These are phyloP conservation scores for Tricholoma furcatifolium DNA, from an alignment of 768 basidiomycete species.

Conservation along the genomic window DNA sequence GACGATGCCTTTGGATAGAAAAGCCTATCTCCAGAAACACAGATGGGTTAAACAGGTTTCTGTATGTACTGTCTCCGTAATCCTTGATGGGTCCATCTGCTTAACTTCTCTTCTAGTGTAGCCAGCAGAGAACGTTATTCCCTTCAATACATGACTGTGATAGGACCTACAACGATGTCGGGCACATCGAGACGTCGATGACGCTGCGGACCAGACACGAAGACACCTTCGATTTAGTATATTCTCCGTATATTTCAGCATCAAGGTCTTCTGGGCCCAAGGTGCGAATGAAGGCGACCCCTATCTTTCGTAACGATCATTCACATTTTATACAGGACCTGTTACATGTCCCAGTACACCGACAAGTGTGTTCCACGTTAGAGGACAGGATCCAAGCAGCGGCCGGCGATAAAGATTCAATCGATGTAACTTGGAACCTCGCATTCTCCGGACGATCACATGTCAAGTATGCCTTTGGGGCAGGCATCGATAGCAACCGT, in stretches of 20 bases:
- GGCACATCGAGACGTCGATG: conserved; percentile 21
- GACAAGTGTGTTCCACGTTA: conserved; percentile 23
- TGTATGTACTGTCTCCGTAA: conserved; percentile 13
- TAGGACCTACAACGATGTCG: conserved; percentile 22
- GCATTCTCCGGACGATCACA: conserved; percentile 26
- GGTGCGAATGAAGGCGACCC: conserved; percentile 14
- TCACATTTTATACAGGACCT: conserved; percentile 8
- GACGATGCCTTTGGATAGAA: conserved; percentile 26
- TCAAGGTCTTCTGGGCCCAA: conserved; percentile 26
- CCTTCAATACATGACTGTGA: conserved; percentile 22
- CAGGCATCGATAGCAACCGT: conserved; percentile 9
- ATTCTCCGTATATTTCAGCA: conserved; percentile 18
- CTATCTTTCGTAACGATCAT: too few species aligned
- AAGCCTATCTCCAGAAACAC: conserved; percentile 23
- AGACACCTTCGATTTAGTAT: conserved; percentile 9
- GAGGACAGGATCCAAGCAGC: neutral
- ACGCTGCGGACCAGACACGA: conserved; percentile 8
- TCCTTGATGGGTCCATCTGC: neutral
- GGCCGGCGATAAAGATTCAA: conserved; percentile 18
- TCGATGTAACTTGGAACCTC: conserved; percentile 35
- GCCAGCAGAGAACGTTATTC: conserved; percentile 7
- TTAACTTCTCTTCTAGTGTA: conserved; percentile 19
- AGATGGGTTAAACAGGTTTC: conserved; percentile 18
- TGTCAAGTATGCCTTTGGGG: conserved; percentile 18
- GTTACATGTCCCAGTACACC: conserved; percentile 20